Evolutionary conservation across 257 asterid species (phyloP).

Genomic region (Craterostigma plantagineum): DNA sequence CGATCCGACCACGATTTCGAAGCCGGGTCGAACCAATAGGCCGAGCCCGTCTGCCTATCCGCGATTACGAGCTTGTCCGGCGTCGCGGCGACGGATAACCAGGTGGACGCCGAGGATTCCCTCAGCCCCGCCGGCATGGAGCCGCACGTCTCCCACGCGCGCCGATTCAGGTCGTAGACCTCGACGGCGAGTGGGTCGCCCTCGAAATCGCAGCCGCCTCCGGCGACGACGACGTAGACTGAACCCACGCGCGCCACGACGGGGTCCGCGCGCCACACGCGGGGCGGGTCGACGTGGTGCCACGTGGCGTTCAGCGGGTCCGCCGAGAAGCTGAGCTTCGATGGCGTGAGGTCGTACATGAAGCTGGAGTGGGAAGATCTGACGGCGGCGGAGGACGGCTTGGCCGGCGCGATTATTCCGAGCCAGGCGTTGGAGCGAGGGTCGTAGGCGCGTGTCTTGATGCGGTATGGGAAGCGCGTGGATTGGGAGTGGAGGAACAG

Average conservation of each 20-base stretch:
- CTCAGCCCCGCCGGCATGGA: slow-evolving; percentile 33
- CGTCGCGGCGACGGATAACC: slow-evolving; percentile 35
- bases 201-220: slow-evolving; percentile 58
- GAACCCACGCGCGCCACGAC: slow-evolving; percentile 45
- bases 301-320: slow-evolving; percentile 35
- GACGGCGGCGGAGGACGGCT: slow-evolving; percentile 16
- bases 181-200: slow-evolving; percentile 68
- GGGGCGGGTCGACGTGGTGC: slow-evolving; percentile 32
- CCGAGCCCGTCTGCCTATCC: slow-evolving; percentile 32
- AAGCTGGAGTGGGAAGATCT: slow-evolving; percentile 38
- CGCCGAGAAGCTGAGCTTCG: slow-evolving; percentile 34
- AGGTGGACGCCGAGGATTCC: slow-evolving; percentile 31
- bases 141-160: slow-evolving; percentile 27
- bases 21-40: slow-evolving; percentile 37
- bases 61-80: slow-evolving; percentile 26
- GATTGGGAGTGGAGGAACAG: slow-evolving; percentile 43
- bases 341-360: slow-evolving; percentile 34
- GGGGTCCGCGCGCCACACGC: slow-evolving; percentile 48
- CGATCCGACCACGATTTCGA: slow-evolving; percentile 30
- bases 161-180: slow-evolving; percentile 16
- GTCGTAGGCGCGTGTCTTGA: slow-evolving; percentile 33
- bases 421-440: slow-evolving; percentile 48
- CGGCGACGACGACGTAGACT: slow-evolving; percentile 40
- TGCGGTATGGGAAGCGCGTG: slow-evolving; percentile 20
- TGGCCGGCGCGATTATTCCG: slow-evolving; percentile 20